These are phyloP conservation scores for Thinopyrum elongatum DNA, from an alignment of 176 grass and related monocot genomes.

Conservation along the genomic window DNA sequence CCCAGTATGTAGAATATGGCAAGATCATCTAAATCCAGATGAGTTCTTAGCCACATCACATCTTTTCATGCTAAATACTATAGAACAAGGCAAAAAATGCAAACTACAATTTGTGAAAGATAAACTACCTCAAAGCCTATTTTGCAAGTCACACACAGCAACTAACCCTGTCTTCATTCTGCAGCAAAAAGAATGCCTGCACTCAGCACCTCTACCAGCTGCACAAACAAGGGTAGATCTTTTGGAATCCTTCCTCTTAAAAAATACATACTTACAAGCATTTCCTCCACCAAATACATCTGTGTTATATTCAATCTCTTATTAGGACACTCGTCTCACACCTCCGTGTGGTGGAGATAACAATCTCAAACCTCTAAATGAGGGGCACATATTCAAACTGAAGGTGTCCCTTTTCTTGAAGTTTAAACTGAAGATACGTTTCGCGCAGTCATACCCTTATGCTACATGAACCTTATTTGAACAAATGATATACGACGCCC, in stretches of 20 bases:
- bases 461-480: neutral
- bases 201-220: neutral
- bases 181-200: constrained; percentile 8
- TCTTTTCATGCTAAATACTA: neutral
- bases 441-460: neutral
- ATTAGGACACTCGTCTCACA: neutral
- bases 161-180: constrained; percentile 1
- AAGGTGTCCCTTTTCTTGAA: neutral
- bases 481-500: neutral
- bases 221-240: neutral
- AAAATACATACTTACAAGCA: neutral
- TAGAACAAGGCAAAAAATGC: neutral
- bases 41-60: neutral
- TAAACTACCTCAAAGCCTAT: neutral
- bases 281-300: neutral
- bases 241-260: neutral
- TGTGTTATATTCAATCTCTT: neutral
- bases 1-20: neutral
- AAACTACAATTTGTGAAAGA: neutral
- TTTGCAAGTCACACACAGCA: neutral
- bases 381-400: neutral
- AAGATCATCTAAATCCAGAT: neutral
- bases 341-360: neutral
- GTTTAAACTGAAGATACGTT: neutral
- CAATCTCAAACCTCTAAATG: neutral